phyloP scores from a whole-genome alignment of 257 asterid genomes.

The Solanum etuberosum region DNA sequence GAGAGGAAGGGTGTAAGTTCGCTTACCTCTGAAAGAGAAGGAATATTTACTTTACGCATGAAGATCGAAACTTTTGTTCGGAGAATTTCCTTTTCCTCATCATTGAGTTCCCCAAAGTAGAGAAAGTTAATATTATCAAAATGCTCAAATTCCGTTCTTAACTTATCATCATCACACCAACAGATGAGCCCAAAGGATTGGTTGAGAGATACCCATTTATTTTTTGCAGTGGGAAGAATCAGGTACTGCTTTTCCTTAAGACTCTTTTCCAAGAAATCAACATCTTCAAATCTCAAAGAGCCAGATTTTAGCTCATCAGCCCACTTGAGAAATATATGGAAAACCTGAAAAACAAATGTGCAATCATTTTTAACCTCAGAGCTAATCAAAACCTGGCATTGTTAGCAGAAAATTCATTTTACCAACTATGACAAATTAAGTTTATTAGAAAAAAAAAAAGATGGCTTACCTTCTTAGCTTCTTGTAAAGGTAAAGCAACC shows the following conservation, averaged over 20 bases:
- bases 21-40: slow-evolving; percentile 63
- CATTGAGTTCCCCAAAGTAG: slow-evolving; percentile 42
- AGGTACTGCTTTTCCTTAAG: slow-evolving; percentile 42
- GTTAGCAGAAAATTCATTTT: not conserved
- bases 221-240: slow-evolving; percentile 75
- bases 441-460: not conserved
- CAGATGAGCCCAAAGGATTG: slow-evolving; percentile 73
- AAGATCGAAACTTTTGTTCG: slow-evolving; percentile 33
- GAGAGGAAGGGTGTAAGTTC: not conserved
- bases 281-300: slow-evolving; percentile 51
- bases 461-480: slow-evolving; percentile 55
- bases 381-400: not conserved
- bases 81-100: slow-evolving; percentile 38
- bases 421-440: not conserved
- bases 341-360: slow-evolving; percentile 30
- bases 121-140: slow-evolving; percentile 52
- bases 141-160: slow-evolving; percentile 55
- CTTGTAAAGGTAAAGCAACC: slow-evolving; percentile 54
- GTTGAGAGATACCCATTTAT: slow-evolving; percentile 88
- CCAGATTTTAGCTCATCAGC: slow-evolving; percentile 57
- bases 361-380: not conserved
- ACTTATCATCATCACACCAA: slow-evolving; percentile 68
- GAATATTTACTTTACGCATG: slow-evolving; percentile 53
- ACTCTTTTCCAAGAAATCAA: slow-evolving; percentile 42
- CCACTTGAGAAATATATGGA: slow-evolving; percentile 63